phyloP scores from a whole-genome alignment of 2,329 filamentous ascomycete genomes.

The Arthrobotrys iridis region DNA sequence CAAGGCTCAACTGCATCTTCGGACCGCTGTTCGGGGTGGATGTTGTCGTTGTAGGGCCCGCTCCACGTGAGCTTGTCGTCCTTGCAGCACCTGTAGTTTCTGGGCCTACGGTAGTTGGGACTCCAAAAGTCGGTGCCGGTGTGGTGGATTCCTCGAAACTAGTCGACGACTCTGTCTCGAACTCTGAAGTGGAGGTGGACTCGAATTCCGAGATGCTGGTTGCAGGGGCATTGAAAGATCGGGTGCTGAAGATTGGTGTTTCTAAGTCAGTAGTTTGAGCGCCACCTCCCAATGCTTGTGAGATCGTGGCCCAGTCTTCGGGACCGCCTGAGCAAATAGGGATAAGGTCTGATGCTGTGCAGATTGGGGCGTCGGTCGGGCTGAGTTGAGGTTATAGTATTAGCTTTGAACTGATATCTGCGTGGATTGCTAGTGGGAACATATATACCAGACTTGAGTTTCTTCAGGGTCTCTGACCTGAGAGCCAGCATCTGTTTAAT shows the following conservation, averaged over 20 bases:
- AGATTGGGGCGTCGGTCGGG: constrained; percentile 46
- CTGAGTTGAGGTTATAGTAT: not conserved
- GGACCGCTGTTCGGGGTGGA: constrained; percentile 7
- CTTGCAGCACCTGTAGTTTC: not conserved
- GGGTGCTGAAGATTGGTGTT: not conserved
- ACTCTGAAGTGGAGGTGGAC: constrained; percentile 1
- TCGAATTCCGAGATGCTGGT: not conserved
- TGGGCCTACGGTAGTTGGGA: not conserved
- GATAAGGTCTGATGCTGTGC: constrained; percentile 36
- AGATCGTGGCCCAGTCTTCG: constrained; percentile 45
- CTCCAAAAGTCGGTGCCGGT: not conserved
- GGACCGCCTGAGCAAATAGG: constrained; percentile 35
- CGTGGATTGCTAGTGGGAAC: not conserved
- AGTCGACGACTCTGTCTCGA: not conserved
- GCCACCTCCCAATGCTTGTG: constrained; percentile 1
- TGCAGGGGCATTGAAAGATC: not conserved
- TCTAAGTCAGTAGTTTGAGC: constrained; percentile 1
- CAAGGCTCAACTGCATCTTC: constrained; percentile 21
- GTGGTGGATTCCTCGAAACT: not conserved
- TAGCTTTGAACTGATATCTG: not conserved
- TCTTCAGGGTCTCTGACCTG: constrained; percentile 20
- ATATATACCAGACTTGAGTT: constrained; percentile 42
- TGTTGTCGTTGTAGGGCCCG: constrained; percentile 1
- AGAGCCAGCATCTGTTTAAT: constrained; percentile 33
- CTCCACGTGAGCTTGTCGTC: not conserved